phyloP scores from a whole-genome alignment of 768 basidiomycete species.

The Chlorophyllum brunneum region DNA sequence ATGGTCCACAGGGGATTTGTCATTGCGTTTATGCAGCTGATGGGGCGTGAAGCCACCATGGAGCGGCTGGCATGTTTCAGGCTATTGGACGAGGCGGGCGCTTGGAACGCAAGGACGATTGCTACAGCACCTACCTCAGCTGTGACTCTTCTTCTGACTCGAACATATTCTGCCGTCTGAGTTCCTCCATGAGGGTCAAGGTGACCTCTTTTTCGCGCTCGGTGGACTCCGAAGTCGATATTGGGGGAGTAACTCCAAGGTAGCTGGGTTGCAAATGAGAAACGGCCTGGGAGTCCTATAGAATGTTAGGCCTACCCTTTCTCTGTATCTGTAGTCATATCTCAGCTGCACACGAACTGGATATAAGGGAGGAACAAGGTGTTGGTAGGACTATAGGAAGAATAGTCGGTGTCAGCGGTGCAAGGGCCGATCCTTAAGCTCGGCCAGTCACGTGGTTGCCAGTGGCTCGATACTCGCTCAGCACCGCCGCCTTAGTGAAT shows the following conservation, averaged over 20 bases:
- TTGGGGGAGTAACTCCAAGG: conserved; percentile 83
- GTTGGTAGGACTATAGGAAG: not conserved
- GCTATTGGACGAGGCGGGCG: not conserved
- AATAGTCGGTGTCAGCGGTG: not conserved
- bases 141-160: conserved; percentile 87
- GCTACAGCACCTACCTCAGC: conserved; percentile 61
- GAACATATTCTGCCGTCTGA: conserved; percentile 81
- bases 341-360: not conserved
- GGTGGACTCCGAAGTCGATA: conserved; percentile 70
- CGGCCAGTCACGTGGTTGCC: not conserved
- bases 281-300: not conserved
- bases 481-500: no score
- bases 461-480: no score
- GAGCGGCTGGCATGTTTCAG: not conserved
- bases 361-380: not conserved
- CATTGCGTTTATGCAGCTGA: not conserved
- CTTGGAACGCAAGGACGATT: not conserved
- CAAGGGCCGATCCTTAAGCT: conserved; percentile 2
- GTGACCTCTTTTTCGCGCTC: conserved; percentile 83
- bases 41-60: not conserved
- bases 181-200: conserved; percentile 83
- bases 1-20: not conserved
- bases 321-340: conserved; percentile 15
- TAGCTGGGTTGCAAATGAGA: conserved; percentile 39
- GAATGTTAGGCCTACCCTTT: conserved; percentile 2